phyloP scores from a whole-genome alignment of 1,284 basidiomycete genomes.

The Gymnopus androsaceus region DNA sequence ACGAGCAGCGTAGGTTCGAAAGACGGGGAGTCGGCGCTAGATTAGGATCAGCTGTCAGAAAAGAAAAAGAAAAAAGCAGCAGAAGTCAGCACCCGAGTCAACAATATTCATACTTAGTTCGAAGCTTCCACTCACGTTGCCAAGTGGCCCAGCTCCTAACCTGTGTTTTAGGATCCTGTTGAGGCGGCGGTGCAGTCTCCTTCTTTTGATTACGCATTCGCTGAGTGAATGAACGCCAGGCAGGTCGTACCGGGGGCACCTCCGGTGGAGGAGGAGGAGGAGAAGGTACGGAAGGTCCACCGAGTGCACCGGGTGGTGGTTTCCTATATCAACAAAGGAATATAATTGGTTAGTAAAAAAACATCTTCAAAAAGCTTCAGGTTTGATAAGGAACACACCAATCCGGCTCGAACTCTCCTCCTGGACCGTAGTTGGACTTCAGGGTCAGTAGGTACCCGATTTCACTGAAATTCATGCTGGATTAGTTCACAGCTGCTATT shows the following conservation, averaged over 20 bases:
- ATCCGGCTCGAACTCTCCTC: constrained; percentile 73
- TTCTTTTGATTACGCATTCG: constrained; percentile 45
- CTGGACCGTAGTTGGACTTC: constrained; percentile 71
- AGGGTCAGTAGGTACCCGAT: constrained; percentile 67
- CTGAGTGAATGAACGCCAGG: constrained; percentile 55
- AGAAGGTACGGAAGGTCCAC: constrained; percentile 40
- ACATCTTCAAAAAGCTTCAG: constrained; percentile 15
- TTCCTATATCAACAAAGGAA: constrained; percentile 47
- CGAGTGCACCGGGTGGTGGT: constrained; percentile 45
- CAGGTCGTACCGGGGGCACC: constrained; percentile 48
- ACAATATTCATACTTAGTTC: background rate
- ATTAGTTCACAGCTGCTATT: background rate
- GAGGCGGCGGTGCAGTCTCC: constrained; percentile 35
- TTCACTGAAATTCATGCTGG: constrained; percentile 47
- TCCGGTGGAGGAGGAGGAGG: constrained; percentile 42
- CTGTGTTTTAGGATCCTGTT: constrained; percentile 38
- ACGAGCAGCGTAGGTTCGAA: constrained; percentile 54
- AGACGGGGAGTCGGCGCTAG: constrained; percentile 51
- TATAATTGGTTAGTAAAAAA: no score
- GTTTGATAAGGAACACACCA: constrained; percentile 45
- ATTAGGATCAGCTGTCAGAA: constrained; percentile 49
- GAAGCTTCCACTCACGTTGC: constrained; percentile 75
- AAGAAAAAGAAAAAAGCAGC: no score
- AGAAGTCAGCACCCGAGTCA: constrained; percentile 10
- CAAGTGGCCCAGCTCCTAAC: constrained; percentile 62